Evolutionary conservation across 768 basidiomycete species (phyloP).

Genomic region (Mycena polygramma): DNA sequence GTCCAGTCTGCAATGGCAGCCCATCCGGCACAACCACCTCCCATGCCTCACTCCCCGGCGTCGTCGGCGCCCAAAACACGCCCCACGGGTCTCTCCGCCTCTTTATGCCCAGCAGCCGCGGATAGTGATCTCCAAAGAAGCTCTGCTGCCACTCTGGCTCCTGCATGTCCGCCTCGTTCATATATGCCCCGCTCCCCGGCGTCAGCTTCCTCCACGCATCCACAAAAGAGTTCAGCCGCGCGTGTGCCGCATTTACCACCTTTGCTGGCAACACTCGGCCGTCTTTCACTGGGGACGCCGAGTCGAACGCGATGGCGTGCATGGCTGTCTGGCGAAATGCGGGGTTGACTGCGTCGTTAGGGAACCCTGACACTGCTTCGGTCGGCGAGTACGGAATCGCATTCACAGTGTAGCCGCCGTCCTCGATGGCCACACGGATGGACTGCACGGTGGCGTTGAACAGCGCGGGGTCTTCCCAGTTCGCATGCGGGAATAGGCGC

Average conservation of each 20-base stretch:
- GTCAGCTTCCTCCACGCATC: slow-evolving; percentile 17
- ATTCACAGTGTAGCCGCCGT: slow-evolving; percentile 15
- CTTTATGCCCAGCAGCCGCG: slow-evolving; percentile 35
- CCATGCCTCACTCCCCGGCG: slow-evolving; percentile 16
- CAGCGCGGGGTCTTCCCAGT: slow-evolving; percentile 20
- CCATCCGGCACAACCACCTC: slow-evolving; percentile 19
- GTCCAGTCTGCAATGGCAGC: slow-evolving; percentile 20
- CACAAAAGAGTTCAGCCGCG: slow-evolving; percentile 14
- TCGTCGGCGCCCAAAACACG: slow-evolving; percentile 25
- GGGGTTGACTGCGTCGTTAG: slow-evolving; percentile 17
- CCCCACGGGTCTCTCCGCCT: slow-evolving; percentile 26
- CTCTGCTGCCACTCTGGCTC: slow-evolving; percentile 28
- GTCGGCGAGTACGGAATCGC: slow-evolving; percentile 10
- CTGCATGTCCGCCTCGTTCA: slow-evolving; percentile 24
- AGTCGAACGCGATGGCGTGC: slow-evolving; percentile 16
- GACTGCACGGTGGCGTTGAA: slow-evolving; percentile 22
- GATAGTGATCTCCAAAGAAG: slow-evolving; percentile 38
- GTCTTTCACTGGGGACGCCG: slow-evolving; percentile 18
- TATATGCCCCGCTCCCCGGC: slow-evolving; percentile 17
- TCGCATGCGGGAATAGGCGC: slow-evolving; percentile 11
- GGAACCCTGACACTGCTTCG: slow-evolving; percentile 18
- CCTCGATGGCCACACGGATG: slow-evolving; percentile 13
- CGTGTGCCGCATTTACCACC: slow-evolving; percentile 14
- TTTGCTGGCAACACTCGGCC: slow-evolving; percentile 13
- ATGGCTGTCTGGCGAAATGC: slow-evolving; percentile 15